Evolutionary conservation across 129 eudicot genomes (phyloP), one percentile per base, ranked within the genome.

Genomic region (Ambrosia trifida): DNA sequence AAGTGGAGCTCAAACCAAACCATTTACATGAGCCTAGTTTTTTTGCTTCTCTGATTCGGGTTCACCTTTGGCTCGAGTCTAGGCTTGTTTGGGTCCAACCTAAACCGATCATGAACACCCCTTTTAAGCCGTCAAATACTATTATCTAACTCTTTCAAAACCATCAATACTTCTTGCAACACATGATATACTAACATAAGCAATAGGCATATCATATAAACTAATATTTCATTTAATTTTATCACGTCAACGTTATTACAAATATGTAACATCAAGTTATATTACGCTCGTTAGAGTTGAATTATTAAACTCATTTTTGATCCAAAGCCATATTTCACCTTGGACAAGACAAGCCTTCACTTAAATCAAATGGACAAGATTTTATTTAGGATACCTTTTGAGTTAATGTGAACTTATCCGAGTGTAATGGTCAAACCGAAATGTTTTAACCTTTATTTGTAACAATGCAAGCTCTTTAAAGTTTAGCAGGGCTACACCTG

Each of bases 401-500:
- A 58, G 64, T 30, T 40, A 58, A 31, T 31, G 64, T 58, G n/a
- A 58, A 30, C 40, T 58, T 31, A 58, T 58, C 14, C 5, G 32
- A 31, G 64, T 31, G n/a, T 45, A 59, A 59, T 12, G 4, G 68
- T 72, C 13, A 4, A 43, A 69, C 41, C 64, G 7, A 33, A 64
- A 35, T 8, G 20, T 58, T 62, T 62, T 73, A 40, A 41, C 54
- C 41, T 53, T 52, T 4, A n/a, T 14, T 60, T 11, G 30, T 53
- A 62, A 50, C 33, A 35, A 49, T 17, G 64, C 70, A 72, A 59
- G 50, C 69, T 82, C 77, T 50, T 78, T 31, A 46, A 72, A 74
- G 64, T 47, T 51, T 17, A 63, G 79, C 11, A 32, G 52, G 70
- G 71, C 52, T 61, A 71, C 46, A 51, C 52, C 31, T 7, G 18